These are phyloP conservation scores for Backusella morwellensis DNA, from an alignment of 192 early-diverging fungal genomes.

Conservation along the genomic window DNA sequence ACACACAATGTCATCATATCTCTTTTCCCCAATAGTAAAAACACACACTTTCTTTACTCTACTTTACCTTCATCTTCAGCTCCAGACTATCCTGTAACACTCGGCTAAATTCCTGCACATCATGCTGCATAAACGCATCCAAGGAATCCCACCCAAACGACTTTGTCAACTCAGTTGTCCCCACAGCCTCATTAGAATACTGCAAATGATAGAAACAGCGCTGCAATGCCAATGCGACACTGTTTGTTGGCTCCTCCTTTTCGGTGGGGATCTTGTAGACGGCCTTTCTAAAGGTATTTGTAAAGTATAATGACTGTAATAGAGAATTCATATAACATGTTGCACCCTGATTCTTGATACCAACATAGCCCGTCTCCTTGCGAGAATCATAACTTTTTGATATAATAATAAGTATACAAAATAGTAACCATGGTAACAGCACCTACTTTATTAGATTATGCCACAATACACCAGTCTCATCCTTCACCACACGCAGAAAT, in stretches of 20 bases:
- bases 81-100: conserved; percentile 97
- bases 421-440: too few relatives aligned
- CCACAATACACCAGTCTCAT: conserved; percentile 92
- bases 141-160: conserved; percentile 98
- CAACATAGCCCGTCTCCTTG: conserved; percentile 87
- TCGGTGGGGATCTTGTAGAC: conserved; percentile 92
- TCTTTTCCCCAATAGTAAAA: background rate
- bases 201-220: conserved; percentile 93
- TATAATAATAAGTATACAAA: too few relatives aligned
- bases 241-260: conserved; percentile 83
- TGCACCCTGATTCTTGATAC: conserved; percentile 96
- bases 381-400: conserved; percentile 81
- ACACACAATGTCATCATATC: background rate
- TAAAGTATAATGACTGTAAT: conserved; percentile 92
- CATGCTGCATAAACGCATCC: conserved; percentile 97
- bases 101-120: conserved; percentile 97
- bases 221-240: conserved; percentile 89
- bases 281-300: conserved; percentile 89
- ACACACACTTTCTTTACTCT: conserved; percentile 47
- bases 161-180: conserved; percentile 91
- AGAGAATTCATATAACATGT: conserved; percentile 99
- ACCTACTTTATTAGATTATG: conserved; percentile 85
- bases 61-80: conserved; percentile 89
- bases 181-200: conserved; percentile 67
- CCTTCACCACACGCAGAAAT: conserved; percentile 76